These are phyloP conservation scores for Phytophthora syringae DNA, from an alignment of 352 stramenopile species.

Conservation along the genomic window DNA sequence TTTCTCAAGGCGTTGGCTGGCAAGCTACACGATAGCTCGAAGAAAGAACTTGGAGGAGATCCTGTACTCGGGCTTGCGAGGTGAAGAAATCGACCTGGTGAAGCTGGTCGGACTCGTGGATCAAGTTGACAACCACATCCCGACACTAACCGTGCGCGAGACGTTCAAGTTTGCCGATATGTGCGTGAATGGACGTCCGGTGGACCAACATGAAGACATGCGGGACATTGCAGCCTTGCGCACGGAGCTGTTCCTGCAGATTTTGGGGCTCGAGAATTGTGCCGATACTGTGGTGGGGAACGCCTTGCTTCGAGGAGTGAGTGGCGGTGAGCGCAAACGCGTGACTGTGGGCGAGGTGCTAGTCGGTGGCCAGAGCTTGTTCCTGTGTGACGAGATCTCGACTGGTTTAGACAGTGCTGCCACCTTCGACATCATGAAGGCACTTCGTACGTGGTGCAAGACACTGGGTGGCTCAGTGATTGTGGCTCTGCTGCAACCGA, in stretches of 20 bases:
- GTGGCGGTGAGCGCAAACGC: constrained; percentile 87
- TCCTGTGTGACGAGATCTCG: constrained; percentile 83
- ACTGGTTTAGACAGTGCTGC: constrained; percentile 64
- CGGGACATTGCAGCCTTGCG: constrained; percentile 65
- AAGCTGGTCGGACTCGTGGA: constrained; percentile 74
- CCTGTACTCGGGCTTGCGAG: constrained; percentile 62
- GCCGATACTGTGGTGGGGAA: constrained; percentile 95
- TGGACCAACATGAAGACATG: constrained; percentile 75
- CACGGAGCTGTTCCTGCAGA: constrained; percentile 70
- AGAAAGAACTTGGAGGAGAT: constrained; percentile 62
- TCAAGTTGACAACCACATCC: constrained; percentile 38
- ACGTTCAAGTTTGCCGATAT: constrained; percentile 40
- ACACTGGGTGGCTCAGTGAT: constrained; percentile 42
- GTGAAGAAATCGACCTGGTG: constrained; percentile 65
- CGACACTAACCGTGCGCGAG: constrained; percentile 32
- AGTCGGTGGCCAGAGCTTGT: constrained; percentile 57
- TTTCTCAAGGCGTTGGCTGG: constrained; percentile 78
- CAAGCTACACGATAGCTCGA: constrained; percentile 55
- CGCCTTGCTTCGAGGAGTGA: constrained; percentile 85
- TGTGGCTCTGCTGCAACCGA: constrained; percentile 48
- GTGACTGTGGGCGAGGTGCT: constrained; percentile 86
- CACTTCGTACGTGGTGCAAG: constrained; percentile 58
- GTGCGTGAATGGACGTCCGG: constrained; percentile 49
- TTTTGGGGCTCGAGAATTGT: constrained; percentile 91
- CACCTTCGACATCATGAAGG: constrained; percentile 63